These are phyloP conservation scores for Chlorella sp. DNA, from an alignment of 139 green algal species.

Conservation along the genomic window DNA sequence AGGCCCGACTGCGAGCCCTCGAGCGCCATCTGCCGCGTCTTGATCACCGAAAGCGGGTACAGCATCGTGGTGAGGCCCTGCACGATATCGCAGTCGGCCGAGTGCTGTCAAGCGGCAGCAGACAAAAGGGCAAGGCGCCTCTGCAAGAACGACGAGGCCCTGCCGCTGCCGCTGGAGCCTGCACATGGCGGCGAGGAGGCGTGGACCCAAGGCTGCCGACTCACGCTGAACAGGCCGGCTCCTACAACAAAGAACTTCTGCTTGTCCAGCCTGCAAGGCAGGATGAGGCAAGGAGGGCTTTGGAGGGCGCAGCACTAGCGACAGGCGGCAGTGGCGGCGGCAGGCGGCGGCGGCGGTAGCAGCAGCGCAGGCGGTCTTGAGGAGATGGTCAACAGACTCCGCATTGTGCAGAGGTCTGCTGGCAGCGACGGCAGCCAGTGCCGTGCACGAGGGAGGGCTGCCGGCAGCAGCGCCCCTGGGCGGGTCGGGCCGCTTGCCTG, in stretches of 20 bases:
- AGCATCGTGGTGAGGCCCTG: slow-evolving; percentile 81
- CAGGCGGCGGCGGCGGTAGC: background rate
- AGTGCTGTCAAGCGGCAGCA: background rate
- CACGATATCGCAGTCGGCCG: background rate
- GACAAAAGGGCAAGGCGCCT: background rate
- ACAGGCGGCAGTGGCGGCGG: background rate
- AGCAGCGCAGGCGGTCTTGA: too few relatives aligned
- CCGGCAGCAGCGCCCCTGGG: too few relatives aligned
- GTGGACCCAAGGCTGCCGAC: too few relatives aligned
- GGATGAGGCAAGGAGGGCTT: background rate
- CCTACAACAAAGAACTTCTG: slow-evolving; percentile 88
- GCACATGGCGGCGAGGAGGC: too few relatives aligned
- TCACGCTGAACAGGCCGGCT: slow-evolving; percentile 5
- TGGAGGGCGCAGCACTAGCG: background rate
- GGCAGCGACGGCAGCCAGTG: too few relatives aligned
- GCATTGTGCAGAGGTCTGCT: too few relatives aligned
- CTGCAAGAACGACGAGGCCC: background rate
- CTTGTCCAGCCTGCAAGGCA: slow-evolving; percentile 83
- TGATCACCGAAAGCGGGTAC: slow-evolving; percentile 93
- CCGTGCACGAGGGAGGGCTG: too few relatives aligned
- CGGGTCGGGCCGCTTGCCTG: too few relatives aligned
- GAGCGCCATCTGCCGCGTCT: slow-evolving; percentile 89
- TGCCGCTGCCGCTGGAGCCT: too few relatives aligned
- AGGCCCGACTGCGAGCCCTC: slow-evolving; percentile 59
- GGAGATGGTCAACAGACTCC: too few relatives aligned